A percentile compares a stretch with the other conserved stretches of the same genome.
Conservation (phyloP, 345 rosid genomes). For the Arabidopsis suecica region DNA sequence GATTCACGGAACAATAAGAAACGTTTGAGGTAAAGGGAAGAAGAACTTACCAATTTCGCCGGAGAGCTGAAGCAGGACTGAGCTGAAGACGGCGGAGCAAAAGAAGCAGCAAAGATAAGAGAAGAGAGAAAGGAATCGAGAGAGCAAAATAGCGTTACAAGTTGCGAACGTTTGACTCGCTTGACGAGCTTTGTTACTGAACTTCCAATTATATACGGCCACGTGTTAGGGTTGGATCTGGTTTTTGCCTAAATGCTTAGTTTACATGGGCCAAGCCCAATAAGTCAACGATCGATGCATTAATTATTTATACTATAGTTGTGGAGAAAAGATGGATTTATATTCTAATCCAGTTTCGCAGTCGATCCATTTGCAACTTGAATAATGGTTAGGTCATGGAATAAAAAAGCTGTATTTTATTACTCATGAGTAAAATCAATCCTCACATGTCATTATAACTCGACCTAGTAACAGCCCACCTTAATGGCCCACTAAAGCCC, state of each 20-base stretch:
- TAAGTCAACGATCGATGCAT: conserved; percentile 21
- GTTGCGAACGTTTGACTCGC: conserved; percentile 21
- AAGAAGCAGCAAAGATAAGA: conserved; percentile 22
- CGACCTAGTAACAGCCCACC: not conserved
- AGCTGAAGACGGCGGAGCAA: conserved; percentile 36
- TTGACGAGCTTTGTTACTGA: not conserved
- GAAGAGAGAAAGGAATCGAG: conserved; percentile 3
- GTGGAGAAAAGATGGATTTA: conserved; percentile 36
- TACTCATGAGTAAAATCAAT: not conserved
- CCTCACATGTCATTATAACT: not conserved
- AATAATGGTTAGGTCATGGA: conserved; percentile 39
- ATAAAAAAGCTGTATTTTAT: not conserved
- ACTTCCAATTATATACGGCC: not conserved
- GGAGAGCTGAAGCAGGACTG: conserved; percentile 8
- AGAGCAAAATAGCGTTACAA: conserved; percentile 8
- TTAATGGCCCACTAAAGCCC: conserved; percentile 6
- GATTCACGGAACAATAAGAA: not conserved
- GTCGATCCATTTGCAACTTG: conserved; percentile 9
- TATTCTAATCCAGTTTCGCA: not conserved
- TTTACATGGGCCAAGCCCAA: conserved; percentile 42
- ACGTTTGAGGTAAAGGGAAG: not conserved
- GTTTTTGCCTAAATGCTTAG: not conserved
- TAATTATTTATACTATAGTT: not conserved
- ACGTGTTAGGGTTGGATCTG: conserved; percentile 16
- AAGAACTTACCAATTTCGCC: conserved; percentile 26